These are phyloP conservation scores for Senna siamea DNA, from an alignment of 306 rosid genomes.

Conservation along the genomic window DNA sequence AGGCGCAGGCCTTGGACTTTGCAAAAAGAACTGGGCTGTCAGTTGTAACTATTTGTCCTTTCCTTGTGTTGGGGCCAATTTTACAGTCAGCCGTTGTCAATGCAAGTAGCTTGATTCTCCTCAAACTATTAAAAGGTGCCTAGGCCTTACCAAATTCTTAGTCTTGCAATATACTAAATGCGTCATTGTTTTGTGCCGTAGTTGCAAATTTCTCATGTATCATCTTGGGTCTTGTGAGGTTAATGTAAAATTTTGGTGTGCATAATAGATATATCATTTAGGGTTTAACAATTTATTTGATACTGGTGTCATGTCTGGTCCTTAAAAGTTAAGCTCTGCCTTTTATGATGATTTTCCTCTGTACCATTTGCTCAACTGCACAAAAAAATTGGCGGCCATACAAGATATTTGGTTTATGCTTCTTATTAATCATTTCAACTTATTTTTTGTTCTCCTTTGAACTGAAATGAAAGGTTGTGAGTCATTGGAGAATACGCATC, in stretches of 20 bases:
- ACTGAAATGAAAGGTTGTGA: slow-evolving; percentile 51
- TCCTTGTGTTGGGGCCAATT: slow-evolving; percentile 58
- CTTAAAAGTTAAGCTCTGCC: not conserved
- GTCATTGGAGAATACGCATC: slow-evolving; percentile 55
- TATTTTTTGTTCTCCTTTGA: not conserved
- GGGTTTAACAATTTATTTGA: slow-evolving; percentile 1
- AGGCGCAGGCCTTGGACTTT: slow-evolving; percentile 64
- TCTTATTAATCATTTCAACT: not conserved
- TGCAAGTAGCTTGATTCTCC: slow-evolving; percentile 61
- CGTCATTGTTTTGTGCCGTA: slow-evolving; percentile 3
- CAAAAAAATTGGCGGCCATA: not conserved
- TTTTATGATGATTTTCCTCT: not conserved
- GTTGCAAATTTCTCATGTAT: not conserved
- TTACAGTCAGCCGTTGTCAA: slow-evolving; percentile 60
- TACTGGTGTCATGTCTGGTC: not conserved
- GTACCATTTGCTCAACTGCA: not conserved
- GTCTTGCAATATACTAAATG: slow-evolving; percentile 8
- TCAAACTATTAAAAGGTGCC: slow-evolving; percentile 60
- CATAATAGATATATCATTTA: too few relatives aligned
- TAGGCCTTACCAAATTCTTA: slow-evolving; percentile 9
- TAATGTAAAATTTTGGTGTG: not conserved
- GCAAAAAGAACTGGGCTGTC: slow-evolving; percentile 55
- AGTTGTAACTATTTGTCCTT: slow-evolving; percentile 64
- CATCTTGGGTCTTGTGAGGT: slow-evolving; percentile 9
- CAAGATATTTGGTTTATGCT: not conserved